Evolutionary conservation across 1,284 basidiomycete genomes (phyloP), one percentile per base, ranked within the genome.

Genomic region (Boletus sp.): DNA sequence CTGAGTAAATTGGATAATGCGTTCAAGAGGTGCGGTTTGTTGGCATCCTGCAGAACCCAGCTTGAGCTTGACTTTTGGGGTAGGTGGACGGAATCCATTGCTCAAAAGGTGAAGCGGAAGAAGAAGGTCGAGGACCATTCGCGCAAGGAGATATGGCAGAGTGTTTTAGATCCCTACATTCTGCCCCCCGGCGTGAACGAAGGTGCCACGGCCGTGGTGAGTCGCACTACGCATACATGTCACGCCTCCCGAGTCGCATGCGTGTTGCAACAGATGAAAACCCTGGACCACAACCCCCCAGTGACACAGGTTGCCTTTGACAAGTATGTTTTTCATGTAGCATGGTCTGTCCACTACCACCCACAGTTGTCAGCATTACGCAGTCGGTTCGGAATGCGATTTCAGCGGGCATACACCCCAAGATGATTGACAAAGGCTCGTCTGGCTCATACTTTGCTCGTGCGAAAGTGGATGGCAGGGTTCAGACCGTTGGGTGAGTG

Each of bases 361-460:
- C 45, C 41, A 50, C 50, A 20, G 35, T 52, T 29, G 49, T 25
- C 46, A 89, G 85, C 41, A 61, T 88, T 12, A 79, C 81, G 10
- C 71, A 81, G 57, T 77, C 80, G 34, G 82, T 91, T 25, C 81
- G 77, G 58, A 72, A 68, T 47, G 85, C 88, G 10, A 89, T 94
- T 57, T 55, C 69, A 5, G 82, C 84, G 29, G 88, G 87, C 13
- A 76, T 91, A 39, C 89, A 94, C 57, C 91, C 91, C 2, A 91
- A 91, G 64, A 87, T 94, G 78, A 94, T 93, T 46, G 69, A 77
- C 5, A 91, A 91, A 59, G 91, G 91, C 9, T 91, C 87, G 3
- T 89, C 85, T 12, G 91, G 91, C 0, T 89, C 85, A 41, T 94
- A 94, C 67, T 94, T 93, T 68, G 88, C 87, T 19, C 78, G 88